Evolutionary conservation across 352 stramenopile species (phyloP).

Genomic region (Phytophthora lateralis): DNA sequence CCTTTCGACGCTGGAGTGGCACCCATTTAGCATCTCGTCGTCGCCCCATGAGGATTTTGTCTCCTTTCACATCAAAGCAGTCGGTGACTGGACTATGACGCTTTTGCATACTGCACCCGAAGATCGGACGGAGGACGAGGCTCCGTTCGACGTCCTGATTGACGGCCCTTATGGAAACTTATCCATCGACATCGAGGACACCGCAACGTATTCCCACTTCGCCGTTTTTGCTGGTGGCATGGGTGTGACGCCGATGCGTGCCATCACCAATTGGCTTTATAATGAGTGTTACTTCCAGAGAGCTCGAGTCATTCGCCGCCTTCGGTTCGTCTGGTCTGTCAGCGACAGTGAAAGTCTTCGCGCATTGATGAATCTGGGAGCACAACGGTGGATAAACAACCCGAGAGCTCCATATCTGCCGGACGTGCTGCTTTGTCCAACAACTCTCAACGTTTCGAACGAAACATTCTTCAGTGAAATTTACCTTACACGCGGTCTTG

Average conservation of each 20-base stretch:
- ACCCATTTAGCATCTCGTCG: slow-evolving; percentile 87
- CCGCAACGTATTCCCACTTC: slow-evolving; percentile 45
- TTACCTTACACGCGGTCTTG: slow-evolving; percentile 36
- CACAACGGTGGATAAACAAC: slow-evolving; percentile 14
- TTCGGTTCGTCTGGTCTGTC: slow-evolving; percentile 48
- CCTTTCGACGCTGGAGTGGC: slow-evolving; percentile 68
- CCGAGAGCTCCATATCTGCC: slow-evolving; percentile 14
- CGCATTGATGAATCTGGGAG: slow-evolving; percentile 18
- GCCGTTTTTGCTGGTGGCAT: slow-evolving; percentile 49
- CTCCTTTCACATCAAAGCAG: slow-evolving; percentile 57
- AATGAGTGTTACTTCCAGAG: slow-evolving; percentile 18
- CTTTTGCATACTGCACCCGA: slow-evolving; percentile 33
- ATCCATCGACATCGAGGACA: slow-evolving; percentile 45
- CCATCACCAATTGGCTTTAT: slow-evolving; percentile 41
- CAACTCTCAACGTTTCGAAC: slow-evolving; percentile 13
- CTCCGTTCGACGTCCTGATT: slow-evolving; percentile 38
- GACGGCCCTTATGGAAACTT: slow-evolving; percentile 55
- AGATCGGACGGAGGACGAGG: neutral
- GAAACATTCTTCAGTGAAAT: slow-evolving; percentile 45
- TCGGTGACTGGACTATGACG: slow-evolving; percentile 64
- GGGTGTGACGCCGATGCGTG: slow-evolving; percentile 42
- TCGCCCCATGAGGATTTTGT: slow-evolving; percentile 59
- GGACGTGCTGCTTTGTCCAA: slow-evolving; percentile 20
- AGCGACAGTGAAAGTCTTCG: slow-evolving; percentile 44
- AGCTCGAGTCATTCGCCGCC: slow-evolving; percentile 29